Percentiles rank a stretch among this genome's conserved stretches.
Evolutionary conservation across 306 rosid genomes (phyloP).

Genomic region (Geum urbanum): DNA sequence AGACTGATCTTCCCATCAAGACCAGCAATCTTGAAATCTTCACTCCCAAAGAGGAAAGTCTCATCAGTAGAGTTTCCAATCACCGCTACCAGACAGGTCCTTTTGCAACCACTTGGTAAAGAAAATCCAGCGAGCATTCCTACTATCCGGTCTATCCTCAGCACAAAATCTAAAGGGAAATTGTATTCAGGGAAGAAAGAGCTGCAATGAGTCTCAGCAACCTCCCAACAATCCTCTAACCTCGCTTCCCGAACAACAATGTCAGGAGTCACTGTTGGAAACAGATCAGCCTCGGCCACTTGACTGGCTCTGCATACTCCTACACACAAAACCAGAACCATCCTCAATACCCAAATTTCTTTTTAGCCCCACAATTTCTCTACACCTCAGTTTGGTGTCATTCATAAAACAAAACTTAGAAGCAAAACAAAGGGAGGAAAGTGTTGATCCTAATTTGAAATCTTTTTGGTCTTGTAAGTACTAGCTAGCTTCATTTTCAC

Average conservation of each 20-base stretch:
- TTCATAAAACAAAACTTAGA: not conserved
- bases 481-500: not conserved
- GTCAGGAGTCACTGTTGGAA: slow-evolving; percentile 69
- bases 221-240: slow-evolving; percentile 97
- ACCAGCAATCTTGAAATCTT: slow-evolving; percentile 65
- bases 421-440: not conserved
- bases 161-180: slow-evolving; percentile 82
- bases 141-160: slow-evolving; percentile 80
- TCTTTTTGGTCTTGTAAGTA: not conserved
- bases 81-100: slow-evolving; percentile 86
- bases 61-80: slow-evolving; percentile 58
- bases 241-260: slow-evolving; percentile 87
- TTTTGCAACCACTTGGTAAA: slow-evolving; percentile 69
- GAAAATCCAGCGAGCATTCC: slow-evolving; percentile 84
- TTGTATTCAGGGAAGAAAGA: slow-evolving; percentile 87
- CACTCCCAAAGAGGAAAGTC: slow-evolving; percentile 52
- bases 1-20: slow-evolving; percentile 75
- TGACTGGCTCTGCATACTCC: slow-evolving; percentile 85
- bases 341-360: slow-evolving; percentile 3
- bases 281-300: slow-evolving; percentile 73
- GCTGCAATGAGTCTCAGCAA: slow-evolving; percentile 99
- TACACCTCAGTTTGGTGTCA: not conserved
- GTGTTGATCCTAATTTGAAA: not conserved
- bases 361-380: not conserved
- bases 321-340: slow-evolving; percentile 39